Base-by-base conservation (phyloP, 208 protist genomes). In the Trypanosoma mega region DNA sequence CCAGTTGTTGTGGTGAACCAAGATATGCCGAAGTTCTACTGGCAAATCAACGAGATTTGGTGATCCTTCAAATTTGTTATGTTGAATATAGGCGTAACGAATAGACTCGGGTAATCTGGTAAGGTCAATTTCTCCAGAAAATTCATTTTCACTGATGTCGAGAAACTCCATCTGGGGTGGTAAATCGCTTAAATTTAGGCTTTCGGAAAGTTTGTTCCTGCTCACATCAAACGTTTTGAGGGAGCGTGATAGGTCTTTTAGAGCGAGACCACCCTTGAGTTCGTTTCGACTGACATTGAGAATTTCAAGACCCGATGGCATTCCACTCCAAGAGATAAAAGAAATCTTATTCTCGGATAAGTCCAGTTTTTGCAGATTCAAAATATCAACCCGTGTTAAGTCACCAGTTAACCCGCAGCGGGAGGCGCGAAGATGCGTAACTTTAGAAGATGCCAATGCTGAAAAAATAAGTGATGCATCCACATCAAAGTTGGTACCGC, bases 1-100 rank as follows among this genome's bases (percentile, higher is more conserved):
- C 77, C 77, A 83, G 53, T 79, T 73, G 61, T 83, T 83, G 44
- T 79, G 51, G 53, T 83, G 59, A 11, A 83, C 64, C 43, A 77
- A 64, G 30, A 83, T 73, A 47, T 52, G 57, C 8, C 77, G 67
- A 21, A 83, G 34, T 8, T 43, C 58, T 1, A 79, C 50, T 7
- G 77, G 72, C 9, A 83, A 59, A 20, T 83, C 63, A 1, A 72
- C 63, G 30, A 83, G 44, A 27, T 83, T 39, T 6, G 64, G 61
- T 27, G 50, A 63, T 1, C 77, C 77, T 31, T 61, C 53, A 65
- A 83, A 83, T 30, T 60, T 39, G 48, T 83, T 83, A 52, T 68
- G 14, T 53, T 83, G 63, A 20, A 83, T 31, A 47, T 76, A 69
- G 7, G 76, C 57, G 46, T 63, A 73, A 30, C 36, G 54, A 14